phyloP scores from a whole-genome alignment of 441 rosid genomes.

The Syzygium syzygioides region DNA sequence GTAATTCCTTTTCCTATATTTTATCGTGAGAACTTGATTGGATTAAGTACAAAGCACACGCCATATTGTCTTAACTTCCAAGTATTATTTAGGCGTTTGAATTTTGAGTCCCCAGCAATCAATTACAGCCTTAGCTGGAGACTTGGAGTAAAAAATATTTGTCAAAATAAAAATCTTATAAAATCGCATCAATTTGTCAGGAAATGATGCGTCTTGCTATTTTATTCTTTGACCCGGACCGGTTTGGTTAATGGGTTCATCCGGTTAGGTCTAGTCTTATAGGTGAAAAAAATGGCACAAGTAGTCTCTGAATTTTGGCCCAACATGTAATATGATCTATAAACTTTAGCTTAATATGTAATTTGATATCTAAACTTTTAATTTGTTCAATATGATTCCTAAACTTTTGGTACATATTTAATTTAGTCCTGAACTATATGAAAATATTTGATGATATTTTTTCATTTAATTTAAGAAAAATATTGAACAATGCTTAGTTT shows the following conservation, averaged over 20 bases:
- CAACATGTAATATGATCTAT: neutral
- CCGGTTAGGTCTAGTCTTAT: neutral
- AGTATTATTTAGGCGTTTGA: neutral
- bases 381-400: too few species aligned
- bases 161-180: neutral
- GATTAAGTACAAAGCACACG: neutral
- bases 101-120: neutral
- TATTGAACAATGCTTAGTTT: fast-evolving
- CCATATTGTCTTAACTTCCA: neutral
- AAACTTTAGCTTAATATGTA: neutral
- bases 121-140: neutral
- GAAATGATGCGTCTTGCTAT: neutral
- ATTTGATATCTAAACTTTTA: fast-evolving
- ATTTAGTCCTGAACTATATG: too few species aligned
- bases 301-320: fast-evolving
- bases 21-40: fast-evolving
- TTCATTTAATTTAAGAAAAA: too few species aligned
- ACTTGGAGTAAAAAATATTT: neutral
- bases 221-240: neutral
- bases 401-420: too few species aligned
- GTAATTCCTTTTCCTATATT: neutral
- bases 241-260: neutral
- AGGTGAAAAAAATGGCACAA: neutral
- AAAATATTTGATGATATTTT: too few species aligned
- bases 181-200: neutral